Base-by-base conservation (phyloP, 192 early-diverging fungal genomes). In the Coemansia asiatica region DNA sequence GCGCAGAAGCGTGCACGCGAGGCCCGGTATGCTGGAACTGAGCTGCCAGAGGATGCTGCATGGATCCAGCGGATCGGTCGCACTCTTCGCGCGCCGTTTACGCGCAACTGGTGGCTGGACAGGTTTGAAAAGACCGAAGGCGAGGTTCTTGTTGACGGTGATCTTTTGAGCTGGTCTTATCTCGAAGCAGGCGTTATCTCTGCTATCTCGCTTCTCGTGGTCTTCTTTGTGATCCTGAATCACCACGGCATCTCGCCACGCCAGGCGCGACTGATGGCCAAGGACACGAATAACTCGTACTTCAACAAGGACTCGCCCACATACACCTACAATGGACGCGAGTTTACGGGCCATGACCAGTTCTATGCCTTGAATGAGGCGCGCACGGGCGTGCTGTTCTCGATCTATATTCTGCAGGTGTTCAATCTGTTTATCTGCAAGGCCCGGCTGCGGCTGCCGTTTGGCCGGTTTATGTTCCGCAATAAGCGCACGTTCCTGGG, bases 371-470 rank as follows among this genome's bases (percentile, higher is more conserved):
- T 94, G 4, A 85, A 81, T 60, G 87, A 91, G 72, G 94, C 88
- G 18, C 93, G 93, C 66, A 91, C 92, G 12, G 82, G 84, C 26
- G 82, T 98, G 22, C 82, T 94, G 84, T 88, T 95, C 71, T 76
- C 79, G 21, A 79, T 79, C 44, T 79, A 74, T 69, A 79, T 79
- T 21, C 83, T 88, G 80, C 96, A 98, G 71, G 87, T 92, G 62
- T 96, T 94, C 85, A 98, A 98, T 83, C 68, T 95, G 84, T 97
- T 98, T 73, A 90, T 91, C 19, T 91, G 90, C 83, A 98, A 97
- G 85, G 88, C 90, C 46, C 72, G 90, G 15, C 82, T 89, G 56
- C 77, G 84, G 6, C 63, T 94, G 61, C 94, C 93, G 19, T 89
- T 95, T 68, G 91, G 92, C 9, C 75, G 66, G 64, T 90, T 90